Evolutionary conservation across 208 protist genomes (phyloP).

Genomic region (Crithidia sp.): DNA sequence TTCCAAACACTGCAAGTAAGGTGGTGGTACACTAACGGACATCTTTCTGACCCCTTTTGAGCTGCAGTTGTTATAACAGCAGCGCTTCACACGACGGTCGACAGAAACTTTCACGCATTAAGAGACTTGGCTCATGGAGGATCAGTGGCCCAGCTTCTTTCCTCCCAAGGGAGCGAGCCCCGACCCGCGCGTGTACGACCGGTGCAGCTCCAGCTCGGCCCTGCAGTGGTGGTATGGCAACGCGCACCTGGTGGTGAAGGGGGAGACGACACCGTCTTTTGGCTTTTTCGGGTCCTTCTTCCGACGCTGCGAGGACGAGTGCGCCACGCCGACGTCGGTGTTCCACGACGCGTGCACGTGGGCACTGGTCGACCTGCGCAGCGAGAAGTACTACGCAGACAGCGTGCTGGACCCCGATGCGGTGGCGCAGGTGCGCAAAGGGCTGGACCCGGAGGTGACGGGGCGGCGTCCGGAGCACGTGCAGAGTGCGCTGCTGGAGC

Average conservation of each 20-base stretch:
- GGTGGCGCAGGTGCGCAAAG: conserved; percentile 29
- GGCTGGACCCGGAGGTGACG: conserved; percentile 28
- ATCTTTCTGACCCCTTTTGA: too few relatives aligned
- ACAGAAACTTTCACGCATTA: too few relatives aligned
- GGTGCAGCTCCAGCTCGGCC: conserved; percentile 16
- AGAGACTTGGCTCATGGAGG: neutral
- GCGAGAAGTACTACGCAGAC: conserved; percentile 59
- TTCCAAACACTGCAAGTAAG: too few relatives aligned
- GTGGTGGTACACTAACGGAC: too few relatives aligned
- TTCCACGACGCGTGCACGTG: conserved; percentile 56
- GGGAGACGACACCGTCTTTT: conserved; percentile 28
- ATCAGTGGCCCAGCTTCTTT: conserved; percentile 21
- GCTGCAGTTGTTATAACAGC: too few relatives aligned
- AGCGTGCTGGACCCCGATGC: conserved; percentile 43
- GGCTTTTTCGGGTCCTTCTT: conserved; percentile 68
- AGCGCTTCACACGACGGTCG: too few relatives aligned
- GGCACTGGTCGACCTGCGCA: conserved; percentile 52
- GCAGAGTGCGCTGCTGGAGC: conserved; percentile 37
- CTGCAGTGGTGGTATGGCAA: conserved; percentile 74
- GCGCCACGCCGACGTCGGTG: conserved; percentile 10
- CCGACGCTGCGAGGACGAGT: conserved; percentile 35
- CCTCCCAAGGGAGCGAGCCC: conserved; percentile 26
- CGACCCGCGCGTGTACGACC: conserved; percentile 34
- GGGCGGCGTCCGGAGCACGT: conserved; percentile 18
- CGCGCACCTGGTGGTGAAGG: conserved; percentile 35